These are phyloP conservation scores for Leccinellum rugosiceps DNA, from an alignment of 768 basidiomycete species.

Conservation along the genomic window DNA sequence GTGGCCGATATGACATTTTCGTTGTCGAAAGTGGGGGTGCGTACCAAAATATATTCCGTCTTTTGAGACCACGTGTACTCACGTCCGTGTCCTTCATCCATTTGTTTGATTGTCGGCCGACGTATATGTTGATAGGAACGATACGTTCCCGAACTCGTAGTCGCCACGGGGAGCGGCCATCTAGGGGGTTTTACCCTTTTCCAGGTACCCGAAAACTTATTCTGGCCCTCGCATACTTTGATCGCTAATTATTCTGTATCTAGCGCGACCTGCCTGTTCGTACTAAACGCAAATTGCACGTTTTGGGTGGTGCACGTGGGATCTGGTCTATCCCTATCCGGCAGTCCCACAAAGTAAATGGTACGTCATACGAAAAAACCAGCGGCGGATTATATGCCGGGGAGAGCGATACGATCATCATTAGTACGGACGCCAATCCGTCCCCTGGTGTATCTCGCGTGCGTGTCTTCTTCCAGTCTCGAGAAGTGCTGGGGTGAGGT, in stretches of 20 bases:
- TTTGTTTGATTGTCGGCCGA: constrained; percentile 5
- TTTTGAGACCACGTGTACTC: constrained; percentile 4
- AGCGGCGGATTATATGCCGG: no score
- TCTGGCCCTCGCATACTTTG: background rate
- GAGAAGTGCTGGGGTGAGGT: background rate
- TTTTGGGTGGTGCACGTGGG: constrained; percentile 74
- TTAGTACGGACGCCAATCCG: constrained; percentile 78
- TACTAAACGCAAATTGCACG: constrained; percentile 73
- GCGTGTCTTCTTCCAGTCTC: constrained; percentile 25
- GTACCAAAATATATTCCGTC: constrained; percentile 16
- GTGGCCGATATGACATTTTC: constrained; percentile 73
- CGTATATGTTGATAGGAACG: constrained; percentile 50
- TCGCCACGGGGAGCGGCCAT: constrained; percentile 80
- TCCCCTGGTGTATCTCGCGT: constrained; percentile 83
- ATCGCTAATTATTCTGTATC: constrained; percentile 1
- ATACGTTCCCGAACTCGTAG: constrained; percentile 74
- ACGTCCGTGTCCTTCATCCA: constrained; percentile 3
- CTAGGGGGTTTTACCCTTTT: constrained; percentile 83
- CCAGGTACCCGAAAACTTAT: constrained; percentile 47
- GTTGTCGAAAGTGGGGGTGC: constrained; percentile 67
- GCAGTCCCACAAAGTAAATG: constrained; percentile 60
- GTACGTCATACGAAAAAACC: constrained; percentile 56
- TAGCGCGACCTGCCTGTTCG: constrained; percentile 73
- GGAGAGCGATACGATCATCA: no score
- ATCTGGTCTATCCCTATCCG: constrained; percentile 82